These are phyloP conservation scores for Dentipellis sp. DNA, from an alignment of 768 basidiomycete genomes.

Conservation along the genomic window DNA sequence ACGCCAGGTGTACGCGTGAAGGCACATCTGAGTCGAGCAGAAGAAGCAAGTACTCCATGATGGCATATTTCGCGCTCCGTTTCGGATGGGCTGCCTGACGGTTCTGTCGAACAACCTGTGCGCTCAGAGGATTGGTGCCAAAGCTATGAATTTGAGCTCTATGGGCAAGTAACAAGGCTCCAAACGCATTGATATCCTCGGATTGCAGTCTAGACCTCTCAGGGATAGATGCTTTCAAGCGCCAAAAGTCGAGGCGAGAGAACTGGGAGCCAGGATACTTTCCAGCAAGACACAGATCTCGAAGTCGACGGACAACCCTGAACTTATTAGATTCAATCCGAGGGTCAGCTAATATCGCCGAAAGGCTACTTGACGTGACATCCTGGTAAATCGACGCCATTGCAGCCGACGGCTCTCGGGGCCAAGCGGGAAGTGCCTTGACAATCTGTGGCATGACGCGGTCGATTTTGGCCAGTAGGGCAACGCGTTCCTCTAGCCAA, in stretches of 20 bases:
- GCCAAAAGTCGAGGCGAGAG: constrained; percentile 67
- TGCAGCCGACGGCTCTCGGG: constrained; percentile 43
- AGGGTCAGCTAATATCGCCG: constrained; percentile 45
- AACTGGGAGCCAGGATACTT: constrained; percentile 38
- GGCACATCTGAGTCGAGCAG: constrained; percentile 12
- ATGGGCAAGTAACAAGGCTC: constrained; percentile 48
- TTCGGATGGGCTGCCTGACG: constrained; percentile 21
- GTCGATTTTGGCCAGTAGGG: constrained; percentile 29
- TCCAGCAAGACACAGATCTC: constrained; percentile 32
- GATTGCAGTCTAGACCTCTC: constrained; percentile 39
- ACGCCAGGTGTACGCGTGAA: constrained; percentile 10
- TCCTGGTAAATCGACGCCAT: constrained; percentile 37
- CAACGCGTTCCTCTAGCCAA: constrained; percentile 57
- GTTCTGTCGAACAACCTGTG: constrained; percentile 33
- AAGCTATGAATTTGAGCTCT: constrained; percentile 57
- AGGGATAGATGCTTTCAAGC: constrained; percentile 72
- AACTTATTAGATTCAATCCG: constrained; percentile 71
- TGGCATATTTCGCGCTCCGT: constrained; percentile 6
- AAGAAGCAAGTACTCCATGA: constrained; percentile 10
- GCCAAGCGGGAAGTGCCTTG: constrained; percentile 68
- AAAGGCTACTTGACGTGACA: constrained; percentile 38
- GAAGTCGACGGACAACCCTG: constrained; percentile 58
- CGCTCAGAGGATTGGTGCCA: constrained; percentile 36
- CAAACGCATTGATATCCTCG: constrained; percentile 67
- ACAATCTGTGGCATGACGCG: constrained; percentile 33